Conservation (phyloP, 495 filamentous ascomycete genomes). For the Neurospora sp. region DNA sequence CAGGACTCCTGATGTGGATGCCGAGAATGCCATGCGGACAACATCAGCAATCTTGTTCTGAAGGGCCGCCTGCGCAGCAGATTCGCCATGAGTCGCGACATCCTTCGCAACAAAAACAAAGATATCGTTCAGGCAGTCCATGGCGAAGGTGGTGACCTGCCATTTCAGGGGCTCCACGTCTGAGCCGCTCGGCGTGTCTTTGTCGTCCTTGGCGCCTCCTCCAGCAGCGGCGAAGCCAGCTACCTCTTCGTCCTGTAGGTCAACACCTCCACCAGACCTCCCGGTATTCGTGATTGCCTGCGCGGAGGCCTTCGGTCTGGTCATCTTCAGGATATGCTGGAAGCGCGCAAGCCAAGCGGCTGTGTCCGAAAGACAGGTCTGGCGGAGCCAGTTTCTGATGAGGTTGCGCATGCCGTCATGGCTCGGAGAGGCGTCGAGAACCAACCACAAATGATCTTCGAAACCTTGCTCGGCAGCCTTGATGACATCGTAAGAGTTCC, state of each 20-base stretch:
- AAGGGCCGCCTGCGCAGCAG: slow-evolving; percentile 60
- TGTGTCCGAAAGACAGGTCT: slow-evolving; percentile 70
- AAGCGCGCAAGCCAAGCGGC: slow-evolving; percentile 77
- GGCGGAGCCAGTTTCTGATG: slow-evolving; percentile 81
- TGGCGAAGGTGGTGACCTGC: slow-evolving; percentile 92
- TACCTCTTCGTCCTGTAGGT: slow-evolving; percentile 91
- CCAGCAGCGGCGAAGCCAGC: slow-evolving; percentile 76
- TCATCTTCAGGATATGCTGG: slow-evolving; percentile 83
- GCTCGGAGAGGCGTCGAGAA: slow-evolving; percentile 64
- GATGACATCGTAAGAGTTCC: slow-evolving; percentile 72
- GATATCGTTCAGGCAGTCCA: slow-evolving; percentile 83
- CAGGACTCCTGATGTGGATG: slow-evolving; percentile 86
- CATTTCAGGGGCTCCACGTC: slow-evolving; percentile 86
- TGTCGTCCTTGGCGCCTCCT: slow-evolving; percentile 54
- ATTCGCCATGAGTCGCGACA: slow-evolving; percentile 56
- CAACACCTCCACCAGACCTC: slow-evolving; percentile 48
- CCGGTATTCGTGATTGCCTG: slow-evolving; percentile 34
- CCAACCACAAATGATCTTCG: slow-evolving; percentile 87
- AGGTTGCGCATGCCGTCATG: slow-evolving; percentile 72
- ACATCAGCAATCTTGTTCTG: slow-evolving; percentile 84
- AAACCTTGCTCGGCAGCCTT: slow-evolving; percentile 60
- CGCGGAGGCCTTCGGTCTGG: slow-evolving; percentile 50
- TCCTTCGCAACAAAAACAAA: slow-evolving; percentile 66
- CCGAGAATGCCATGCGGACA: slow-evolving; percentile 95
- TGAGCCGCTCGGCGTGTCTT: slow-evolving; percentile 45